Evolutionary conservation across 306 rosid species (phyloP).

Genomic region (Sphenostylis stenocarpa): DNA sequence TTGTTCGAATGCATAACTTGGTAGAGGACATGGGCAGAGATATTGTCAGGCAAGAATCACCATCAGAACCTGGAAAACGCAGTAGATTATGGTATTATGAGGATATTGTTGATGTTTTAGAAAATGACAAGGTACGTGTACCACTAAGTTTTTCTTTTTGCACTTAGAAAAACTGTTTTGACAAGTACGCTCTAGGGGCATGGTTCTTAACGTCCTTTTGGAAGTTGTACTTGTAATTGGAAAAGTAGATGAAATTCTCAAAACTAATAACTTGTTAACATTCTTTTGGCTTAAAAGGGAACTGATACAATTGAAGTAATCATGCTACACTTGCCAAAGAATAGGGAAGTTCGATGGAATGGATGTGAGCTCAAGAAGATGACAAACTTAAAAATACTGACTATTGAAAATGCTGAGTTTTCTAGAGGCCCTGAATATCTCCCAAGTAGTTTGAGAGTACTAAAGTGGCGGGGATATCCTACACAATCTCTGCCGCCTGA

Average conservation of each 20-base stretch:
- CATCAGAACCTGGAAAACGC: slow-evolving; percentile 8
- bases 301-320: not conserved
- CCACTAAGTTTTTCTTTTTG: not conserved
- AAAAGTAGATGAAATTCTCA: not conserved
- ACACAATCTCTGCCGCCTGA: slow-evolving; percentile 1
- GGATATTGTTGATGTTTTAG: slow-evolving; percentile 11
- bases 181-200: not conserved
- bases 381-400: slow-evolving; percentile 21
- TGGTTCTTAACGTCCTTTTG: not conserved
- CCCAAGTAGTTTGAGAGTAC: slow-evolving; percentile 23
- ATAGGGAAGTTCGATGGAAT: slow-evolving; percentile 12
- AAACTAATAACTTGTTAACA: not conserved
- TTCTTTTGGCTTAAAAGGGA: slow-evolving; percentile 20
- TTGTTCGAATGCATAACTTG: slow-evolving; percentile 18
- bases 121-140: slow-evolving; percentile 11
- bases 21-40: slow-evolving; percentile 19
- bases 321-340: not conserved
- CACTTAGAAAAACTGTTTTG: not conserved
- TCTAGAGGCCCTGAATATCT: not conserved
- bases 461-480: slow-evolving; percentile 16
- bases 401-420: slow-evolving; percentile 1
- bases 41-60: slow-evolving; percentile 17
- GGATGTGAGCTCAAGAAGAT: slow-evolving; percentile 26
- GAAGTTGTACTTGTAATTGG: too few relatives aligned
- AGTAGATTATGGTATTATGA: slow-evolving; percentile 23